Conservation (phyloP, 495 filamentous ascomycete species). For the Penicillium coffeae region DNA sequence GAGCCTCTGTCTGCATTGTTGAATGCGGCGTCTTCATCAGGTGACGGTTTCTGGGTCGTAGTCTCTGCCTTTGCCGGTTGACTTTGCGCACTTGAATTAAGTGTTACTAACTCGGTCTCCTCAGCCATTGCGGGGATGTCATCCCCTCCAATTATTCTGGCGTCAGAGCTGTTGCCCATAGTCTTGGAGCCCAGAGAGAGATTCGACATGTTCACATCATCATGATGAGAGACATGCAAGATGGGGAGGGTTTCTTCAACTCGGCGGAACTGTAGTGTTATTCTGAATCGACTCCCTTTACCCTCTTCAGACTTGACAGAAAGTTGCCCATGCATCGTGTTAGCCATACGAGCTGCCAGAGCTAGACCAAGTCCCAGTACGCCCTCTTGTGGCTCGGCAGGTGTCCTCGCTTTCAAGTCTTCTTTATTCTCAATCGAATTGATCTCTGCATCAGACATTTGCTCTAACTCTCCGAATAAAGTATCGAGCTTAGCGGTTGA, state of each 20-base stretch:
- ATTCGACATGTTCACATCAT: background rate
- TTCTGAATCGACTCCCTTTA: conserved; percentile 70
- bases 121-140: background rate
- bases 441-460: conserved; percentile 49
- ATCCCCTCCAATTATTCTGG: background rate
- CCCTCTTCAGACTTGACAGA: conserved; percentile 78
- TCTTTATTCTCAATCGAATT: conserved; percentile 11
- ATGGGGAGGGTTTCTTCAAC: conserved; percentile 8
- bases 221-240: background rate
- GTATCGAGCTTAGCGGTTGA: conserved; percentile 60
- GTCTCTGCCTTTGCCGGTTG: background rate
- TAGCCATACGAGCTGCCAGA: conserved; percentile 71
- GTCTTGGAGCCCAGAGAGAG: background rate
- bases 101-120: background rate
- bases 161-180: background rate
- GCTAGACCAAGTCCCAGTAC: conserved; percentile 77
- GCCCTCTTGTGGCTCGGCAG: conserved; percentile 18
- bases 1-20: background rate
- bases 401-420: conserved; percentile 28
- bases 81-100: background rate
- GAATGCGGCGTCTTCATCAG: background rate
- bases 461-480: conserved; percentile 79
- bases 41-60: background rate
- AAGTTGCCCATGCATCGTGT: conserved; percentile 83
- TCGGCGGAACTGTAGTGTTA: conserved; percentile 25